Percentiles rank a stretch among this genome's conserved stretches.
These are phyloP conservation scores for Echeveria elegans DNA, from an alignment of 164 flowering plant species.

Conservation along the genomic window DNA sequence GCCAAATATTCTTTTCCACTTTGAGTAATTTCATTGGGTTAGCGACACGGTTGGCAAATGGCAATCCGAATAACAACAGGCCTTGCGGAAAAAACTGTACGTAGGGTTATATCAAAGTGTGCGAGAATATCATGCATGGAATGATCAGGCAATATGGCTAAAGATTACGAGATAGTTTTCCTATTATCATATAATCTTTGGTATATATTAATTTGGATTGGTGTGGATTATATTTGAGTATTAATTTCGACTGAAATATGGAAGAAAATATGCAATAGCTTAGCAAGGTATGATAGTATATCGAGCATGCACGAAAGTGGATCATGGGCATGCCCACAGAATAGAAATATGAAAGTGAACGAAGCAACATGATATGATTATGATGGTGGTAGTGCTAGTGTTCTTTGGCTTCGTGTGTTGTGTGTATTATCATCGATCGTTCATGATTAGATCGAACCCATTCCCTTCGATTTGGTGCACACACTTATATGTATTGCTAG, in stretches of 20 bases:
- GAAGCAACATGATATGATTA: neutral
- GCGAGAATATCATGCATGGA: neutral
- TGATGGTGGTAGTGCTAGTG: neutral
- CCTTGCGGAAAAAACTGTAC: neutral
- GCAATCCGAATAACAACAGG: neutral
- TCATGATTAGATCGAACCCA: conserved; percentile 3
- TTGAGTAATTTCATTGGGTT: conserved; percentile 1
- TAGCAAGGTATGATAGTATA: neutral
- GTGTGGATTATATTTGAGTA: neutral
- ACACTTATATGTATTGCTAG: conserved; percentile 5
- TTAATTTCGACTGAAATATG: neutral
- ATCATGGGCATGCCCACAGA: neutral
- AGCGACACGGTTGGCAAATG: neutral
- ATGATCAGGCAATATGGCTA: neutral
- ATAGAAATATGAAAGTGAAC: neutral
- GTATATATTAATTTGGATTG: neutral
- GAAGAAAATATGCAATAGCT: neutral
- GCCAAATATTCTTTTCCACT: neutral
- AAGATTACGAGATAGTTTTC: no score
- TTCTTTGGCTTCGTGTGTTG: neutral
- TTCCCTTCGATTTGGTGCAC: conserved; percentile 3
- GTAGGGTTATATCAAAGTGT: neutral
- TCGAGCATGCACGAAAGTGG: neutral
- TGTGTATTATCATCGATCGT: neutral
- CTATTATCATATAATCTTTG: neutral